Evolutionary conservation across 2,329 filamentous ascomycete species (phyloP).

Genomic region (Alternaria burnsii): DNA sequence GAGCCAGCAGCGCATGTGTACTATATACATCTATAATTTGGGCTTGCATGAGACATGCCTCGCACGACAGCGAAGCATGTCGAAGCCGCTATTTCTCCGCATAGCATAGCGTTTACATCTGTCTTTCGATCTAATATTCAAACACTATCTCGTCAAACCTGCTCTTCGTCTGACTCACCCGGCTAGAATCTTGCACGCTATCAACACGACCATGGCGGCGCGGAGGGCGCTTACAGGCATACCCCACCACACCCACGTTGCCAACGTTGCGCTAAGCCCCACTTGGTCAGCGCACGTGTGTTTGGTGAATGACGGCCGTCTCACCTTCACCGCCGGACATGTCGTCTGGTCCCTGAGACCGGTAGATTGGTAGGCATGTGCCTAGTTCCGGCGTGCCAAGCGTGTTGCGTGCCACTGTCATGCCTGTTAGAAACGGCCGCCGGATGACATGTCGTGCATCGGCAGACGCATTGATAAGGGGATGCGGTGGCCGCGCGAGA

Average conservation of each 20-base stretch:
- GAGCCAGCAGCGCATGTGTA: conserved; percentile 13
- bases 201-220: conserved; percentile 4
- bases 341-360: conserved; percentile 9
- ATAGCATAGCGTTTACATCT: conserved; percentile 7
- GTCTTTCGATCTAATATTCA: not conserved
- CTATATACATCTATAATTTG: conserved; percentile 9
- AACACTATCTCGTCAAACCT: not conserved
- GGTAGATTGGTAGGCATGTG: conserved; percentile 12
- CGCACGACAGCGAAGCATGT: not conserved
- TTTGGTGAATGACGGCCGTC: conserved; percentile 16
- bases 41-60: conserved; percentile 1
- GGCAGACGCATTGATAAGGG: conserved; percentile 16
- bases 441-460: conserved; percentile 15
- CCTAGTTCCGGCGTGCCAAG: not conserved
- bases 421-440: conserved; percentile 1
- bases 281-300: not conserved
- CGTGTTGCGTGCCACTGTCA: conserved; percentile 18
- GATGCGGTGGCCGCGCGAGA: conserved; percentile 3
- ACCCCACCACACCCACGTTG: conserved; percentile 6
- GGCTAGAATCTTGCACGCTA: not conserved
- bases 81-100: not conserved
- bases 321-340: conserved; percentile 13
- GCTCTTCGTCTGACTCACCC: not conserved
- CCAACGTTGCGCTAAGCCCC: conserved; percentile 1
- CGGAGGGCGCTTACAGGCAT: conserved; percentile 3